These are phyloP conservation scores for Vigna unguiculata DNA, from an alignment of 306 rosid genomes.

Conservation along the genomic window DNA sequence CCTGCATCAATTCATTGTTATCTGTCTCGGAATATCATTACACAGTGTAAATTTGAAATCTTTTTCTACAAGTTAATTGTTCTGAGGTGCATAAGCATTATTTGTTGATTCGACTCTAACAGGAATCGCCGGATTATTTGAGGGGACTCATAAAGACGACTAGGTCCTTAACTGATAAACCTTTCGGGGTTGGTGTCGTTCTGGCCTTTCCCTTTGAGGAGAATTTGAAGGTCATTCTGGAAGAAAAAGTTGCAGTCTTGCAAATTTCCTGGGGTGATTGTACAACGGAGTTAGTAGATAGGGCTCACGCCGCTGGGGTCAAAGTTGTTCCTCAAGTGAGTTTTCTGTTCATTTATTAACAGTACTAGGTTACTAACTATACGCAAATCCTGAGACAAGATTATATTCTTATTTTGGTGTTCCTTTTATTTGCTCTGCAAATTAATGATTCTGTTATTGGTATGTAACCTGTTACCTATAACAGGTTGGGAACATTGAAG, in stretches of 20 bases:
- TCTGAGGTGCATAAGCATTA: neutral
- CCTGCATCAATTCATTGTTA: neutral
- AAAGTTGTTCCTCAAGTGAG: conserved; percentile 86
- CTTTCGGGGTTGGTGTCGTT: conserved; percentile 82
- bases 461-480: conserved; percentile 30
- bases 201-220: conserved; percentile 81
- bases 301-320: conserved; percentile 80
- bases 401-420: neutral
- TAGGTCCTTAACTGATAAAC: conserved; percentile 73
- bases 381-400: neutral
- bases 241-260: conserved; percentile 79
- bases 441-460: neutral
- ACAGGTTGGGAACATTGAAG: conserved; percentile 67
- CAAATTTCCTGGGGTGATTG: conserved; percentile 87
- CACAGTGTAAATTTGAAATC: neutral
- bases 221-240: conserved; percentile 72
- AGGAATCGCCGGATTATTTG: conserved; percentile 76
- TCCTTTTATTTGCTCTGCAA: neutral
- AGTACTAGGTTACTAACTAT: neutral
- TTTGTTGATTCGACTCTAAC: conserved; percentile 28
- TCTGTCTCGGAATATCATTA: neutral
- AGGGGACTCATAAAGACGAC: conserved; percentile 73
- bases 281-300: conserved; percentile 63
- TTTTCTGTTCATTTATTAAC: conserved; percentile 15
- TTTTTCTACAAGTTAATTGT: neutral